These are phyloP conservation scores for Clitoria ternatea DNA, from an alignment of 306 rosid species.

Conservation along the genomic window DNA sequence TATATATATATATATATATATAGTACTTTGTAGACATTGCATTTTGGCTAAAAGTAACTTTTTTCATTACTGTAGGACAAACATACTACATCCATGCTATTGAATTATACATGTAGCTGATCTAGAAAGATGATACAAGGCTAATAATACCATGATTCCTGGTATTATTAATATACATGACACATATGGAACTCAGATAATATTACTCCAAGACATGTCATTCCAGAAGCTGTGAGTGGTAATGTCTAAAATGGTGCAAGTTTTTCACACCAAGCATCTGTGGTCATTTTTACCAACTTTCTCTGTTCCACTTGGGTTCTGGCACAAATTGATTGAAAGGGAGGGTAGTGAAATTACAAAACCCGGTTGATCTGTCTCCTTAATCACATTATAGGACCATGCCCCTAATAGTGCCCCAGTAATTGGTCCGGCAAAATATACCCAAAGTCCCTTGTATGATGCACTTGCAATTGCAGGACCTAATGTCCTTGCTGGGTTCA, in stretches of 20 bases:
- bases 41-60: background rate
- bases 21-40: background rate
- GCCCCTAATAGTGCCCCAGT: slow-evolving; percentile 66
- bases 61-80: background rate
- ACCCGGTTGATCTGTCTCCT: slow-evolving; percentile 33
- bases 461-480: slow-evolving; percentile 77
- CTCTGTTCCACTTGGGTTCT: slow-evolving; percentile 20
- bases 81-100: background rate
- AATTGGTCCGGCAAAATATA: slow-evolving; percentile 63
- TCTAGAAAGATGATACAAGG: background rate
- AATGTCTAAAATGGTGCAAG: no score
- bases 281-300: background rate
- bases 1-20: no score
- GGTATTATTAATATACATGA: background rate
- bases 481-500: slow-evolving; percentile 87
- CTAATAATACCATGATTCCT: background rate
- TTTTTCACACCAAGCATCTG: slow-evolving; percentile 25
- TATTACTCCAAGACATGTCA: background rate
- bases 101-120: background rate
- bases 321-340: slow-evolving; percentile 30
- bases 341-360: slow-evolving; percentile 21
- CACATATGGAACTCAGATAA: background rate
- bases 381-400: slow-evolving; percentile 51
- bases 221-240: background rate
- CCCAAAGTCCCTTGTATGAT: slow-evolving; percentile 62